Conservation (phyloP, 805 yeast genomes). For the Pichia ethanolica region DNA sequence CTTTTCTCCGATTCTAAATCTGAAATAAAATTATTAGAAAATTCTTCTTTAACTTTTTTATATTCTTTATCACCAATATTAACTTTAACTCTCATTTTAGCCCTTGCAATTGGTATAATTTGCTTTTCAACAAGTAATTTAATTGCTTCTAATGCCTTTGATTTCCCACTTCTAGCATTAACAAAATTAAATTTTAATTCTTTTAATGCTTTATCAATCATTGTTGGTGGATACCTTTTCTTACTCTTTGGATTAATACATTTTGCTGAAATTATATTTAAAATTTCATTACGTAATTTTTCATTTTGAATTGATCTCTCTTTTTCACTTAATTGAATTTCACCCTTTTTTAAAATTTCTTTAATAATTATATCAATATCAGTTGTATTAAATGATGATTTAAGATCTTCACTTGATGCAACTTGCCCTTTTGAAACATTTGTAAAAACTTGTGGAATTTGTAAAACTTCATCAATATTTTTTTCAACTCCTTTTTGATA, state of each 20-base stretch:
- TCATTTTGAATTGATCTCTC: conserved; percentile 74
- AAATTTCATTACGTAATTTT: conserved; percentile 53
- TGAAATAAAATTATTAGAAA: conserved; percentile 11
- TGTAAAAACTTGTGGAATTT: conserved; percentile 87
- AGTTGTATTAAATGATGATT: conserved; percentile 65
- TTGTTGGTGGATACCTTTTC: conserved; percentile 89
- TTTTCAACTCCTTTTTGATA: conserved; percentile 85
- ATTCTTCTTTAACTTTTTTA: conserved; percentile 27
- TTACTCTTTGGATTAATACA: conserved; percentile 86
- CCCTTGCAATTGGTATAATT: conserved; percentile 87
- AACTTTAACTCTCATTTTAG: conserved; percentile 83
- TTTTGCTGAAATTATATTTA: conserved; percentile 78
- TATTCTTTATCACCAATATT: conserved; percentile 48
- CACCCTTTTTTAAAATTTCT: conserved; percentile 86
- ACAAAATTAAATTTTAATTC: conserved; percentile 75
- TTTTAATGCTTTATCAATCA: conserved; percentile 79
- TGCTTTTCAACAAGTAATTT: conserved; percentile 68
- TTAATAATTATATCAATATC: conserved; percentile 67
- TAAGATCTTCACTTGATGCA: conserved; percentile 79
- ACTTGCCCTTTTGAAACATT: conserved; percentile 94
- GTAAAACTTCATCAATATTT: conserved; percentile 91
- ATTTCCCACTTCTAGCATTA: conserved; percentile 53
- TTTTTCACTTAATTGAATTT: conserved; percentile 88
- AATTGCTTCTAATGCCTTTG: conserved; percentile 89
- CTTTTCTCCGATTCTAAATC: conserved; percentile 8